phyloP scores from a whole-genome alignment of 345 rosid genomes.

The Toxicodendron radicans region DNA sequence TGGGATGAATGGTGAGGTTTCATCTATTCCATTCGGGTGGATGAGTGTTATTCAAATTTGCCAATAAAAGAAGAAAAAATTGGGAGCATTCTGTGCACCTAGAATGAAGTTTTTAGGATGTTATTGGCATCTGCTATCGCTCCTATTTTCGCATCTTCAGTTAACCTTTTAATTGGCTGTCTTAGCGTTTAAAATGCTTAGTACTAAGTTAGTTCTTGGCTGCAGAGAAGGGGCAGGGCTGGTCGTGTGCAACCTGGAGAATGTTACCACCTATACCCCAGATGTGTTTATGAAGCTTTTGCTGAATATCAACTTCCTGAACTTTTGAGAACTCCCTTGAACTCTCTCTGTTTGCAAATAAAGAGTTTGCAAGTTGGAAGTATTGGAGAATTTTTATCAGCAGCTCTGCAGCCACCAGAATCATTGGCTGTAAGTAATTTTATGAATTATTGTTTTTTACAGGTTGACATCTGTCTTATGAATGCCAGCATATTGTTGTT shows the following conservation, averaged over 20 bases:
- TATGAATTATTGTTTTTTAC: conserved; percentile 1
- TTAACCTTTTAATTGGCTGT: conserved; percentile 9
- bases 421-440: conserved; percentile 78
- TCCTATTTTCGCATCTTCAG: conserved; percentile 7
- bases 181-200: background rate
- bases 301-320: conserved; percentile 98
- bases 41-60: background rate
- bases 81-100: background rate
- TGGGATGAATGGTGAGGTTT: background rate
- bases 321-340: conserved; percentile 95
- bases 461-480: background rate
- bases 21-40: background rate
- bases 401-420: conserved; percentile 94
- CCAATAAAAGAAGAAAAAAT: background rate
- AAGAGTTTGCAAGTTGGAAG: conserved; percentile 90
- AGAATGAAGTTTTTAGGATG: background rate
- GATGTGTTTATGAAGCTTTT: conserved; percentile 90
- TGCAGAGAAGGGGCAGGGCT: conserved; percentile 96
- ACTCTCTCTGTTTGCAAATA: conserved; percentile 99
- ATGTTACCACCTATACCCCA: conserved; percentile 92
- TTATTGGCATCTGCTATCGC: conserved; percentile 3
- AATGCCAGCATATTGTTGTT: background rate
- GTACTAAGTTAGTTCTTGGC: conserved; percentile 12
- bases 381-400: conserved; percentile 88
- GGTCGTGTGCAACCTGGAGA: conserved; percentile 96